Base-by-base conservation (phyloP, 768 basidiomycete genomes). In the Terana coerulea region DNA sequence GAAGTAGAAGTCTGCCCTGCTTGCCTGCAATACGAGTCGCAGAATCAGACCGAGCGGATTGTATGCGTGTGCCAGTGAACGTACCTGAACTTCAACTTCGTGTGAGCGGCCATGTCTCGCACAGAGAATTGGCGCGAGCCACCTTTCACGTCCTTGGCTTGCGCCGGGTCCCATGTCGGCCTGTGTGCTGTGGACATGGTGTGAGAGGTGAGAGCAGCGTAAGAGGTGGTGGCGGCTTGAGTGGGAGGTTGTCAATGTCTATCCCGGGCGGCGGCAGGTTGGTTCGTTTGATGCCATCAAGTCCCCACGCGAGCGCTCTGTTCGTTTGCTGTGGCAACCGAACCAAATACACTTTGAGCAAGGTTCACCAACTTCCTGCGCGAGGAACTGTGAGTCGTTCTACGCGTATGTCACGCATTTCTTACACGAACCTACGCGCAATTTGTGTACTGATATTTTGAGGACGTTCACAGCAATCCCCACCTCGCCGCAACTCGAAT, bases 121-220 rank as follows among this genome's bases (percentile, higher is more conserved):
- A 91, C 87, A 4, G 93, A 95, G 72, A 86, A 93, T 64, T 95
- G 92, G 52, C 91, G 83, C 46, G 93, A 94, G 52, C 91, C 92
- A 3, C 89, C 88, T 66, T 91, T 92, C 55, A 92, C 85, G 70
- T 97, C 92, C 61, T 84, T 83, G 29, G 91, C 95, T 69, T 95
- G 91, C 0, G 95, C 94, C 1, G 95, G 95, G 59, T 95, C 91
- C 95, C 95, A 98, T 81, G 91, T 95, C 61, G 91, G 91, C 72
- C 91, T 83, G 68, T 94, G 91, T 3, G 90, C 90, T 74, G 89
- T 93, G 47, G 91, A 92, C 90, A 91, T 91, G 10, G 45, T 36
- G 39, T 2, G 19, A 25, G 6, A 1, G 17, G 15, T 36, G 43
- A 43, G 29, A 29, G 46, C 22, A 36, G 30, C 25, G 54, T n/a